These are phyloP conservation scores for Phaffia rhodozyma DNA, from an alignment of 1,284 basidiomycete genomes.

Conservation along the genomic window DNA sequence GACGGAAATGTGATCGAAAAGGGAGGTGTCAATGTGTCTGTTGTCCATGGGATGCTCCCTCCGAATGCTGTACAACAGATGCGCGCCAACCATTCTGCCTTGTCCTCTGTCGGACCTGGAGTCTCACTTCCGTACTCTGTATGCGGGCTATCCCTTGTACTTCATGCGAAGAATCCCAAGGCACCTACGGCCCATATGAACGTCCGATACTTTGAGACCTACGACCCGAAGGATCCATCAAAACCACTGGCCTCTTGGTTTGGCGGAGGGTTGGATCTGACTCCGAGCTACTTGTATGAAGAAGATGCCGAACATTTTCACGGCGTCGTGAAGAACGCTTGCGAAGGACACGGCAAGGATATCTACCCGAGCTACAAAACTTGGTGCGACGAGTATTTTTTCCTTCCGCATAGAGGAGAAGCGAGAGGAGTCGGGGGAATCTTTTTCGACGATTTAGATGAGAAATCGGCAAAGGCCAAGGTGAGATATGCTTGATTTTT, in stretches of 20 bases:
- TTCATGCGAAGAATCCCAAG: constrained; percentile 86
- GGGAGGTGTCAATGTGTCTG: constrained; percentile 87
- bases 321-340: constrained; percentile 58
- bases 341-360: constrained; percentile 54
- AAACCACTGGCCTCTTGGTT: constrained; percentile 82
- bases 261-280: constrained; percentile 88
- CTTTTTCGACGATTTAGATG: constrained; percentile 80
- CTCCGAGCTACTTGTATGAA: constrained; percentile 81
- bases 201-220: constrained; percentile 93
- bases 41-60: constrained; percentile 80
- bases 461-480: constrained; percentile 26
- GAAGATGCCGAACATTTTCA: constrained; percentile 86
- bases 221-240: constrained; percentile 38
- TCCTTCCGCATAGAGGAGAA: constrained; percentile 82
- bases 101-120: too few relatives aligned
- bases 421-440: constrained; percentile 83
- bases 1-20: constrained; percentile 73
- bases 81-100: constrained; percentile 66
- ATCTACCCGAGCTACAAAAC: constrained; percentile 75
- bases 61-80: constrained; percentile 84
- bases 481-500: too few relatives aligned
- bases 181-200: constrained; percentile 91
- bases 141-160: constrained; percentile 77
- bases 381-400: constrained; percentile 98
- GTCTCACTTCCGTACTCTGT: constrained; percentile 73